Percentiles rank a stretch among this genome's conserved stretches.
Conservation (phyloP, 2,329 filamentous ascomycete genomes). For the Alternaria angustiovoidea region DNA sequence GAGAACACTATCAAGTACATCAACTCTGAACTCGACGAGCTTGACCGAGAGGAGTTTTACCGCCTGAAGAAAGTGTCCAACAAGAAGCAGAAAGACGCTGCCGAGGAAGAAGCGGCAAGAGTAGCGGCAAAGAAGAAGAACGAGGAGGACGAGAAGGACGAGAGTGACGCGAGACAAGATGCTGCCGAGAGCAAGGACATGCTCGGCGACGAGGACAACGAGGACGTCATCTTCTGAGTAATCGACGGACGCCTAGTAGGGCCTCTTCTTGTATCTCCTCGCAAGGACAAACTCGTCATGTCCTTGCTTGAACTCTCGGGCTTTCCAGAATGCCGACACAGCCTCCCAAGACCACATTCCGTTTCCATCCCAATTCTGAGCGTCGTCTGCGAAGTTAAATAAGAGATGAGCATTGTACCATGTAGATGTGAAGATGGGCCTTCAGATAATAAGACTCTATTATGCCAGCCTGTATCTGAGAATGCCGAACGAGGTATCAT, state of each 20-base stretch:
- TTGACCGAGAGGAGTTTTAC: conserved; percentile 98
- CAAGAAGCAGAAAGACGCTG: conserved; percentile 66
- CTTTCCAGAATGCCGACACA: conserved; percentile 1
- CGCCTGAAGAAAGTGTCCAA: conserved; percentile 90
- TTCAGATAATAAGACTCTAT: conserved; percentile 19
- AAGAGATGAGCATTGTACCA: conserved; percentile 19
- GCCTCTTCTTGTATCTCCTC: background rate
- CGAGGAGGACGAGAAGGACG: conserved; percentile 33
- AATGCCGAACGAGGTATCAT: conserved; percentile 27
- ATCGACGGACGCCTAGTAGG: background rate
- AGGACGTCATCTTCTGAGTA: conserved; percentile 82
- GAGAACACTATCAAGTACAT: conserved; percentile 99
- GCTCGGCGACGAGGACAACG: conserved; percentile 77
- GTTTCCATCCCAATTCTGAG: background rate
- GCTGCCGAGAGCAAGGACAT: conserved; percentile 66
- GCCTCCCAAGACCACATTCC: background rate
- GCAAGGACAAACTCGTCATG: background rate
- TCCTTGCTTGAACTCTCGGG: conserved; percentile 6
- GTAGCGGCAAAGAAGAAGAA: conserved; percentile 51
- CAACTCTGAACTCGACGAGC: conserved; percentile 96
- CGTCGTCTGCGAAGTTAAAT: conserved; percentile 1
- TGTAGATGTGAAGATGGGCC: conserved; percentile 13
- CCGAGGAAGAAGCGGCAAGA: conserved; percentile 47
- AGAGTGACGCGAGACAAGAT: conserved; percentile 33
- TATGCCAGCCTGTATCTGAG: conserved; percentile 17